These are phyloP conservation scores for Aspergillus sp. DNA, from an alignment of 2,329 filamentous ascomycete species.

Conservation along the genomic window DNA sequence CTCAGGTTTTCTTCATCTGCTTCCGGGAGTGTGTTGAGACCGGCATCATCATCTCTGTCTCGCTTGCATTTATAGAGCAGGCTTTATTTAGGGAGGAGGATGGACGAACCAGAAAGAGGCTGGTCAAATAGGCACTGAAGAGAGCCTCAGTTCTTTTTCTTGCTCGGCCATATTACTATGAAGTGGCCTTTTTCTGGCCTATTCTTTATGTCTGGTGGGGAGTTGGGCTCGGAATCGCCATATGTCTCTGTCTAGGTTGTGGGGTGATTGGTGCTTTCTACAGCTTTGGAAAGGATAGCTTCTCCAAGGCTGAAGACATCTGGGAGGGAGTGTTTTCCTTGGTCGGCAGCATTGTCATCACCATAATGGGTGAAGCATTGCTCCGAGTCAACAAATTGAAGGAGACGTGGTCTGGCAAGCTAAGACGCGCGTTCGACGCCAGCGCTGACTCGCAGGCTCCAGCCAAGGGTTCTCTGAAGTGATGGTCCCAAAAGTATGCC, in stretches of 20 bases:
- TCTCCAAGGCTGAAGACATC: slow-evolving; percentile 54
- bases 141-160: background rate
- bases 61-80: slow-evolving; percentile 83
- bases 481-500: slow-evolving; percentile 75
- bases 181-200: background rate
- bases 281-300: slow-evolving; percentile 68
- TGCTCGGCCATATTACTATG: background rate
- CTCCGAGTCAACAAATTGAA: slow-evolving; percentile 82
- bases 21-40: slow-evolving; percentile 85
- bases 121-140: slow-evolving; percentile 63
- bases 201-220: slow-evolving; percentile 68
- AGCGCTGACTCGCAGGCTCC: slow-evolving; percentile 34
- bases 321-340: slow-evolving; percentile 70
- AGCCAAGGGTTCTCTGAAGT: slow-evolving; percentile 58
- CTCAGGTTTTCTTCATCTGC: slow-evolving; percentile 79
- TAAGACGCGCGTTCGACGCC: slow-evolving; percentile 69
- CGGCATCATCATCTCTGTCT: slow-evolving; percentile 80
- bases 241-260: slow-evolving; percentile 68
- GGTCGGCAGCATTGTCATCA: slow-evolving; percentile 78
- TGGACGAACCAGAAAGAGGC: slow-evolving; percentile 65
- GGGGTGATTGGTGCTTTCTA: slow-evolving; percentile 77
- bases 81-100: slow-evolving; percentile 71
- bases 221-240: slow-evolving; percentile 62
- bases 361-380: slow-evolving; percentile 76
- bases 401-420: slow-evolving; percentile 84